These are phyloP conservation scores for Paramecium caudatum DNA, from an alignment of 73 alveolate species.

Conservation along the genomic window DNA sequence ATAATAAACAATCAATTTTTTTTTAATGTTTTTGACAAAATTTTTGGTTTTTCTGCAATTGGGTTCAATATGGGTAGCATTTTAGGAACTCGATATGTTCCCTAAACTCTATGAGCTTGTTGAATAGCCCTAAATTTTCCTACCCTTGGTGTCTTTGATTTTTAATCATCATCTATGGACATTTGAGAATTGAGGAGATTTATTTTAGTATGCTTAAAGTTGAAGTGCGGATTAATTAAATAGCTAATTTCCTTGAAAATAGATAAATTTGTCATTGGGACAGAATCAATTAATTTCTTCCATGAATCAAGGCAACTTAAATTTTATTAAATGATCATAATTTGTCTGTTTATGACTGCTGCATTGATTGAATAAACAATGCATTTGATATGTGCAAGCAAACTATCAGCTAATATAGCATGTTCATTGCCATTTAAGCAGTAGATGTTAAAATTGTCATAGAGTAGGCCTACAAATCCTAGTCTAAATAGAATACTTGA, in stretches of 20 bases:
- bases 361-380: constrained; percentile 36
- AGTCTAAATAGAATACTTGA: constrained; percentile 18
- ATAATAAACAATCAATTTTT: no score
- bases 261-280: background rate
- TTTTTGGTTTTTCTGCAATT: background rate
- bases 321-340: background rate
- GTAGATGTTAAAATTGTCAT: background rate
- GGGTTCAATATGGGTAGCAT: constrained; percentile 22
- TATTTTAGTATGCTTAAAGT: background rate
- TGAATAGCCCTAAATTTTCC: background rate
- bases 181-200: background rate
- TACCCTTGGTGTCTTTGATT: background rate
- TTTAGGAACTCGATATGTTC: background rate
- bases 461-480: constrained; percentile 14
- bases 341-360: background rate
- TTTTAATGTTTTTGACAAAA: background rate
- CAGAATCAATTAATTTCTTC: background rate
- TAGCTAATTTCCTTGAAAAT: constrained; percentile 4
- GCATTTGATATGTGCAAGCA: constrained; percentile 27
- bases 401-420: background rate
- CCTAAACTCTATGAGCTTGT: background rate
- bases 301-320: constrained; percentile 15
- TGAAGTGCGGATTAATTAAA: background rate
- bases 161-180: constrained; percentile 1
- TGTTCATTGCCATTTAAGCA: constrained; percentile 39